Conservation (phyloP, 1,284 basidiomycete genomes). For the Vanrija sp. region DNA sequence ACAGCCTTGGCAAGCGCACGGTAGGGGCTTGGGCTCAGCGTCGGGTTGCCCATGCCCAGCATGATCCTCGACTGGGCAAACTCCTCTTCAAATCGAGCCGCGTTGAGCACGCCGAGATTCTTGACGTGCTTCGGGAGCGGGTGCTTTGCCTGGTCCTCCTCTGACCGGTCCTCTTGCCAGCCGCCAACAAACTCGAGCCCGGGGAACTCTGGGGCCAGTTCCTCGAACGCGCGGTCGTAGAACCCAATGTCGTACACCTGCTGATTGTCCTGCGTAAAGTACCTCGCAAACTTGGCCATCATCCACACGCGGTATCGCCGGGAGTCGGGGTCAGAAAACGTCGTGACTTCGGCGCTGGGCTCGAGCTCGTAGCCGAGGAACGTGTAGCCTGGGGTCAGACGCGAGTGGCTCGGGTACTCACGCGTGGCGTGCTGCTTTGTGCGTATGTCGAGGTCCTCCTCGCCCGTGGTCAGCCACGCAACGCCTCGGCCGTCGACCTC, state of each 20-base stretch:
- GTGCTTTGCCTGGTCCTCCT: slow-evolving; percentile 1
- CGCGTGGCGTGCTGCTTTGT: no score
- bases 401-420: no score
- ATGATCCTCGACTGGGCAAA: slow-evolving; percentile 16
- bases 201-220: slow-evolving; percentile 20
- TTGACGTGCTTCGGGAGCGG: slow-evolving; percentile 13
- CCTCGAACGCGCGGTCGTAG: slow-evolving; percentile 12
- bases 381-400: slow-evolving; percentile 10
- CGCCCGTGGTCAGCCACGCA: no score
- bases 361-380: slow-evolving; percentile 17
- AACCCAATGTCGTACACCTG: slow-evolving; percentile 7
- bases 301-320: slow-evolving; percentile 23
- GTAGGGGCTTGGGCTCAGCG: slow-evolving; percentile 20
- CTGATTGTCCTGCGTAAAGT: slow-evolving; percentile 8
- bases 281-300: slow-evolving; percentile 21
- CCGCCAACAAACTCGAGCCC: slow-evolving; percentile 27
- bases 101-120: slow-evolving; percentile 19
- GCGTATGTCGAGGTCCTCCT: no score
- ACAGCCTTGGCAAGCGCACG: slow-evolving; percentile 7
- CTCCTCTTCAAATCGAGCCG: slow-evolving; percentile 7
- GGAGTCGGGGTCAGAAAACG: not conserved
- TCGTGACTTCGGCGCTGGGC: not conserved
- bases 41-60: slow-evolving; percentile 24
- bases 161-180: slow-evolving; percentile 14
- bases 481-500: not conserved